Evolutionary conservation across 768 basidiomycete species (phyloP).

Genomic region (Solioccasus polychromus): DNA sequence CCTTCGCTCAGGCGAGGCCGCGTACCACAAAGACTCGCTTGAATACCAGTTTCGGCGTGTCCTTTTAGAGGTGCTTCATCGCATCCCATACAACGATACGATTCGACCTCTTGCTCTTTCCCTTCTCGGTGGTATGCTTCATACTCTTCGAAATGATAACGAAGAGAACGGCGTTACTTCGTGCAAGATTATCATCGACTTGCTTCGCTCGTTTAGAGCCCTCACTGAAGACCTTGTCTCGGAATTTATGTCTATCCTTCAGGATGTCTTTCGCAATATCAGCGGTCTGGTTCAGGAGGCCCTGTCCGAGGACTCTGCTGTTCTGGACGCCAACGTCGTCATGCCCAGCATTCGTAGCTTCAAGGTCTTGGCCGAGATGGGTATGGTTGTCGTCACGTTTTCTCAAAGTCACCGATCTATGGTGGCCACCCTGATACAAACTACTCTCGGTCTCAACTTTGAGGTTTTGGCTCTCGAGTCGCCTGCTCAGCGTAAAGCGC

Average conservation of each 20-base stretch:
- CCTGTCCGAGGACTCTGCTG: constrained; percentile 63
- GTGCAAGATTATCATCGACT: constrained; percentile 90
- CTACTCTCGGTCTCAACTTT: constrained; percentile 75
- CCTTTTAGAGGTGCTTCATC: constrained; percentile 85
- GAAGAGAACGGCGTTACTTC: constrained; percentile 91
- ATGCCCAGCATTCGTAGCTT: constrained; percentile 81
- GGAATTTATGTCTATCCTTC: constrained; percentile 79
- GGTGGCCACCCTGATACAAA: constrained; percentile 62
- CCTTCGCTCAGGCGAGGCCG: constrained; percentile 63
- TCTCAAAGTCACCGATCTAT: constrained; percentile 75
- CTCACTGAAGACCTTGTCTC: constrained; percentile 70
- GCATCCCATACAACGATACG: constrained; percentile 79
- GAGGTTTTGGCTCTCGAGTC: constrained; percentile 76
- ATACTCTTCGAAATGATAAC: constrained; percentile 84
- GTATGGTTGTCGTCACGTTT: constrained; percentile 87
- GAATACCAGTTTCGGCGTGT: constrained; percentile 85
- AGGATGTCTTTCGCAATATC: constrained; percentile 75
- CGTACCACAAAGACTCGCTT: constrained; percentile 60
- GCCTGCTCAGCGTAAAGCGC: constrained; percentile 74
- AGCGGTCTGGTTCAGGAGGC: constrained; percentile 67
- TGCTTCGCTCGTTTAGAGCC: constrained; percentile 73
- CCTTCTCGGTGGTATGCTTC: constrained; percentile 79
- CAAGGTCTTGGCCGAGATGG: constrained; percentile 93
- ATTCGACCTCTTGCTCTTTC: constrained; percentile 62
- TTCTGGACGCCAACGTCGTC: constrained; percentile 53